Base-by-base conservation (phyloP, 495 filamentous ascomycete genomes). In the Opeltia flavorubescens region DNA sequence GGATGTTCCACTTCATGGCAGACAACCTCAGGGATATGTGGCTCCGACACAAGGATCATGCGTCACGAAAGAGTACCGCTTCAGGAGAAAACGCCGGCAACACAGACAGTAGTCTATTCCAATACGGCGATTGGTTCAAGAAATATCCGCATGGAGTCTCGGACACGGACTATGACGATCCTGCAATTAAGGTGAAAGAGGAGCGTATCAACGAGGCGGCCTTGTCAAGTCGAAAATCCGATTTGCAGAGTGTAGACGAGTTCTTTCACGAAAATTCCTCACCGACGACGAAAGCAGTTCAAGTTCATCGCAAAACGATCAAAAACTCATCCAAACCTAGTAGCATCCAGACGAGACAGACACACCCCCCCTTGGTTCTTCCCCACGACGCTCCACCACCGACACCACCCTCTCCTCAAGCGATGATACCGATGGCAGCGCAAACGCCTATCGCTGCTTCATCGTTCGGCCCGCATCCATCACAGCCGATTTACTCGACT, bases 121-220 rank as follows among this genome's bases (percentile, higher is more conserved):
- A 95, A 58, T 98, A 96, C 55, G 89, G 89, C 29, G 91, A 98
- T 62, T 98, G 91, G 91, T 95, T 95, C 57, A 79, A 89, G 58
- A 80, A 85, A 53, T 95, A 95, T 64, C 91, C 91, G 1, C 86
- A 91, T 55, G 91, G 91, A 9, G 85, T 95, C 18, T 84, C 85
- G 24, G 74, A 81, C 44, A 69, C 80, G 8, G 83, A 91, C 61
- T 91, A 83, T 64, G 83, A 89, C 52, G 86, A 89, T 50, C 81
- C 86, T 0, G 79, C 78, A 30, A 65, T 68, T 1, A 72, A 75
- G 47, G 49, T 50, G 27, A 68, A 75, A 59, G 77, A 76, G 59
- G 81, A 81, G 55, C 80, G 87, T 50, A 80, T 76, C 6, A 81
- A 80, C 24, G 80, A 84, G 26, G 86, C 93, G 51, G 83, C 81